Evolutionary conservation across 257 asterid genomes (phyloP), one percentile per base, ranked within the genome.

Genomic region (Ehretia macrophylla): DNA sequence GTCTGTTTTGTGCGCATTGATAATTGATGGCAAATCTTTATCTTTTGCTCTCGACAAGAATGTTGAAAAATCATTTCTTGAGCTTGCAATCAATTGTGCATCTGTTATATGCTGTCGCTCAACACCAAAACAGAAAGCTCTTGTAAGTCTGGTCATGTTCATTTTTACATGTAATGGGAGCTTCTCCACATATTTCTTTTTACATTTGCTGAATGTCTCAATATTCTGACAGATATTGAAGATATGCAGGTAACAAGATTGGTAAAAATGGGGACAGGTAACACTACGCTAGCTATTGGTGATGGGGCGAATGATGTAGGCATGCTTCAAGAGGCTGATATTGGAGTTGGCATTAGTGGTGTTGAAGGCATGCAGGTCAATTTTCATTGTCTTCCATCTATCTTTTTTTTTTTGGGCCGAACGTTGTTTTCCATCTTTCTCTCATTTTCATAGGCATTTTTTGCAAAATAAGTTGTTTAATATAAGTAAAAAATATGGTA

Each of bases 51-150:
- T 86, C 17, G 83, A 82, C 1, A 82, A 81, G 51, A 66, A 63
- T 17, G 54, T 78, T 62, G 80, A 82, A 55, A 81, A 67, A 16
- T 27, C 52, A 57, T 82, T 86, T 69, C 84, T 86, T 39, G 81
- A 80, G 60, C 86, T 86, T 48, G 85, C 93, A 19, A 56, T 78
- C 63, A 48, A 66, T 54, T 87, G 95, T 66, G 88, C 89, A 14
- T 84, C 95, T 59, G 90, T 86, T 45, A 86, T 86, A 64, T 86
- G 95, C 76, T 86, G 95, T 13, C 90, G 95, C 13, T 80, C 93
- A 13, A 77, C 95, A 13, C 95, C 95, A 1, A 86, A 76, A 57
- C 95, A 86, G 73, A 84, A 86, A 73, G 90, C 93, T 55, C 68
- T 84, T 75, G 95, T 84, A 67, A 79, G 90, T 79, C 17, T 32